A percentile compares a stretch with the other conserved stretches of the same genome.
Conservation (phyloP, 306 rosid species). For the Prunus mongolica region DNA sequence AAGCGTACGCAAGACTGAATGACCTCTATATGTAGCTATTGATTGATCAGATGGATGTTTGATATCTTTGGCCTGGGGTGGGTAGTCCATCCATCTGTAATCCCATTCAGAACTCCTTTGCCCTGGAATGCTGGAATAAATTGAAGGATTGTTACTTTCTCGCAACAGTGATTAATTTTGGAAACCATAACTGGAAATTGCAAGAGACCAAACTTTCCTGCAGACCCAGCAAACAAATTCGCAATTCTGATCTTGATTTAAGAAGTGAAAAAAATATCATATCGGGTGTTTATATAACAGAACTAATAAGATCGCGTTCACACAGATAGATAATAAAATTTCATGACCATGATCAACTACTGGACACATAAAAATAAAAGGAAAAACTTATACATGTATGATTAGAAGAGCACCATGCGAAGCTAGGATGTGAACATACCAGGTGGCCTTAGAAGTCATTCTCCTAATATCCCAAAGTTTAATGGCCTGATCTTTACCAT, state of each 20-base stretch:
- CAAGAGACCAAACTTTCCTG: not conserved
- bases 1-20: constrained; percentile 73
- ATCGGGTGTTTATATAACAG: not conserved
- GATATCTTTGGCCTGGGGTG: constrained; percentile 44
- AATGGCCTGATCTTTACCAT: constrained; percentile 90
- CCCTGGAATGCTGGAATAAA: constrained; percentile 39
- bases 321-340: too few relatives aligned
- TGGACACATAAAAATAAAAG: not conserved
- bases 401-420: not conserved
- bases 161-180: not conserved
- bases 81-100: constrained; percentile 91
- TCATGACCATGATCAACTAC: not conserved
- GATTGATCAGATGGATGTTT: constrained; percentile 73
- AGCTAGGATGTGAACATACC: constrained; percentile 34
- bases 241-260: not conserved
- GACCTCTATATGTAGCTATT: constrained; percentile 75
- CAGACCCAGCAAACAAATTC: not conserved
- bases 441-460: constrained; percentile 57
- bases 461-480: constrained; percentile 94
- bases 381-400: not conserved
- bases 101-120: constrained; percentile 64
- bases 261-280: not conserved
- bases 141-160: not conserved
- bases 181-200: not conserved
- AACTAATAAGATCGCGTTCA: not conserved